A percentile compares a stretch with the other conserved stretches of the same genome.
phyloP scores from a whole-genome alignment of 176 grass and related monocot species.

The Oryza australiensis region DNA sequence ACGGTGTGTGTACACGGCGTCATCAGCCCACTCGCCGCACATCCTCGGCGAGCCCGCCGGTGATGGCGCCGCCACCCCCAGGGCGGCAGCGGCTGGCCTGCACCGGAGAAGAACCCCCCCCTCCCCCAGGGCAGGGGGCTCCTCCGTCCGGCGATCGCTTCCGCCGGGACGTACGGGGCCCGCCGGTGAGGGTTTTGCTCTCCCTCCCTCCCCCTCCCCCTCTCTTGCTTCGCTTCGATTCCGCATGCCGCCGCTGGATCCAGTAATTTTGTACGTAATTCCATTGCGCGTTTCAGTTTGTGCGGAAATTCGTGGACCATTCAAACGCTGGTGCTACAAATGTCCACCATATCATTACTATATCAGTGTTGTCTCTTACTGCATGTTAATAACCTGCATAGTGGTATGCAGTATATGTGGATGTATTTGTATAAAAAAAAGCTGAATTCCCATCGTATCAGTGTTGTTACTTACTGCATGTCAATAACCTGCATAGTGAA shows the following conservation, averaged over 20 bases:
- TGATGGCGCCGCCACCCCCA: neutral
- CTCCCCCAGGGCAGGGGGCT: neutral
- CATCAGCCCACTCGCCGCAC: too few relatives aligned
- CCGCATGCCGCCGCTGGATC: neutral
- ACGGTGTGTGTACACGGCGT: neutral
- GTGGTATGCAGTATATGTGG: neutral
- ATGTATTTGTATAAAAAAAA: neutral
- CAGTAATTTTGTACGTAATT: neutral
- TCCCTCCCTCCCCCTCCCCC: neutral
- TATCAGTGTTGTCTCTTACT: neutral
- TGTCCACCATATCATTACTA: neutral
- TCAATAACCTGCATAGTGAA: too few relatives aligned
- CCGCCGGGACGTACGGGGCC: neutral
- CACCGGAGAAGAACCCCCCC: neutral
- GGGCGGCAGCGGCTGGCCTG: neutral
- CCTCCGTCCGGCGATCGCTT: neutral
- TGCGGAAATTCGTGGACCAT: neutral
- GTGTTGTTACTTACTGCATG: too few relatives aligned
- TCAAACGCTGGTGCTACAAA: neutral
- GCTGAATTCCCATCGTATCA: neutral
- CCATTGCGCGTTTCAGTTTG: neutral
- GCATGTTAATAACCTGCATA: neutral
- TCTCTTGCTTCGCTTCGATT: neutral
- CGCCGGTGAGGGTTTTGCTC: constrained; percentile 7
- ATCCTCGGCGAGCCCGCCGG: neutral